Evolutionary conservation across 495 filamentous ascomycete species (phyloP).

Genomic region (Penicillium steckii): DNA sequence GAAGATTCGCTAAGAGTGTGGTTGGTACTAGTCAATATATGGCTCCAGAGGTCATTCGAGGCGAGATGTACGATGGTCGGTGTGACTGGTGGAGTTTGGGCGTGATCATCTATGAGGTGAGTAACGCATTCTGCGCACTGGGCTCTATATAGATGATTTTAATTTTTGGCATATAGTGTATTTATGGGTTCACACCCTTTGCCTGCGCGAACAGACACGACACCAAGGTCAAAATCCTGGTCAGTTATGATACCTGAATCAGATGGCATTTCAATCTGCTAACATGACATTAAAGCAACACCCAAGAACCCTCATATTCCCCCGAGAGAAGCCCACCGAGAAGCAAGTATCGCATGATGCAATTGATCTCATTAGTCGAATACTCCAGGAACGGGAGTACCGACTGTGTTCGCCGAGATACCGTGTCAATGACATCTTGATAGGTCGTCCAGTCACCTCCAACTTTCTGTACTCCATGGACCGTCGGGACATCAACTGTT

Average conservation of each 20-base stretch:
- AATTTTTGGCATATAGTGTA: slow-evolving; percentile 49
- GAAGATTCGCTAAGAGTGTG: slow-evolving; percentile 76
- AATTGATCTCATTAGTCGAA: slow-evolving; percentile 69
- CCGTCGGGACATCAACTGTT: slow-evolving; percentile 36
- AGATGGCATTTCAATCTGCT: not conserved
- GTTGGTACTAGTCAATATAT: slow-evolving; percentile 97
- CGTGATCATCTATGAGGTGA: slow-evolving; percentile 83
- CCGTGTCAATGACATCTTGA: slow-evolving; percentile 55
- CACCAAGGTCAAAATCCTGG: slow-evolving; percentile 79
- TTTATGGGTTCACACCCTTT: slow-evolving; percentile 91
- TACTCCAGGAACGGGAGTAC: slow-evolving; percentile 74
- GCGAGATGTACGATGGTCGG: slow-evolving; percentile 80
- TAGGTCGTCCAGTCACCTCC: slow-evolving; percentile 30
- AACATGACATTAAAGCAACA: slow-evolving; percentile 38
- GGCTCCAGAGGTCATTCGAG: slow-evolving; percentile 89
- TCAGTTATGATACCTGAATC: slow-evolving; percentile 35
- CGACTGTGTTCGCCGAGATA: slow-evolving; percentile 77
- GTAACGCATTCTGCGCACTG: not conserved
- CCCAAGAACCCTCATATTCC: slow-evolving; percentile 58
- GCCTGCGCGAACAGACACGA: slow-evolving; percentile 73
- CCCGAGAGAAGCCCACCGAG: slow-evolving; percentile 50
- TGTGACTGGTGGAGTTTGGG: slow-evolving; percentile 98
- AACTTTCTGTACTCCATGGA: slow-evolving; percentile 35
- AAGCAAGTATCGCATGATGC: slow-evolving; percentile 57
- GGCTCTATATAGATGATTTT: not conserved